Conservation (phyloP, 805 yeast genomes). For the Metschnikowia lachancei region DNA sequence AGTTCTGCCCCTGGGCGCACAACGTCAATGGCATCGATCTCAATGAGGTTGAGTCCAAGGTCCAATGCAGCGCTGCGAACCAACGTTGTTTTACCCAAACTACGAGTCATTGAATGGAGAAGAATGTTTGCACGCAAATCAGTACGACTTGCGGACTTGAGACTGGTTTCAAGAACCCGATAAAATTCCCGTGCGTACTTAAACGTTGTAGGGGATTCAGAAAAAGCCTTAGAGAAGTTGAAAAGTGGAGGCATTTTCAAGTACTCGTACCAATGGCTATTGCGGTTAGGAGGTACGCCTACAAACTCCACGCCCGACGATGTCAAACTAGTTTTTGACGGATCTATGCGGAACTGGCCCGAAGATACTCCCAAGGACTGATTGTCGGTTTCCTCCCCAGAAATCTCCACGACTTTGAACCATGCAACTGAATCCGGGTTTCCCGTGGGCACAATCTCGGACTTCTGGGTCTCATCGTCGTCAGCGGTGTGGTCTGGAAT, state of each 20-base stretch:
- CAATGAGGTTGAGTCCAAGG: constrained; percentile 64
- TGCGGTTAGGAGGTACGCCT: constrained; percentile 33
- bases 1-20: constrained; percentile 68
- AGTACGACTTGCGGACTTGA: constrained; percentile 29
- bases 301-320: constrained; percentile 59
- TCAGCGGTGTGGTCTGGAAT: constrained; percentile 23
- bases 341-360: constrained; percentile 59
- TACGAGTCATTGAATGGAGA: constrained; percentile 66
- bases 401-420: constrained; percentile 67
- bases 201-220: constrained; percentile 30
- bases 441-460: constrained; percentile 52
- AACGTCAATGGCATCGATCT: constrained; percentile 66
- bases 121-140: constrained; percentile 60
- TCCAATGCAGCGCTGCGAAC: constrained; percentile 53
- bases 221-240: constrained; percentile 28
- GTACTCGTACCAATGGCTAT: constrained; percentile 47
- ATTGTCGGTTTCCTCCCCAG: constrained; percentile 26
- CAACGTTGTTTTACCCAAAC: constrained; percentile 74
- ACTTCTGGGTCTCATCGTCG: constrained; percentile 10
- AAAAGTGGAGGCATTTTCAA: constrained; percentile 43
- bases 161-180: constrained; percentile 55
- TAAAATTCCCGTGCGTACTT: constrained; percentile 49
- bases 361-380: constrained; percentile 8
- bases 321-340: constrained; percentile 63
- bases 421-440: constrained; percentile 75